phyloP scores from a whole-genome alignment of 345 rosid species.

The Crucihimalaya himalaica region DNA sequence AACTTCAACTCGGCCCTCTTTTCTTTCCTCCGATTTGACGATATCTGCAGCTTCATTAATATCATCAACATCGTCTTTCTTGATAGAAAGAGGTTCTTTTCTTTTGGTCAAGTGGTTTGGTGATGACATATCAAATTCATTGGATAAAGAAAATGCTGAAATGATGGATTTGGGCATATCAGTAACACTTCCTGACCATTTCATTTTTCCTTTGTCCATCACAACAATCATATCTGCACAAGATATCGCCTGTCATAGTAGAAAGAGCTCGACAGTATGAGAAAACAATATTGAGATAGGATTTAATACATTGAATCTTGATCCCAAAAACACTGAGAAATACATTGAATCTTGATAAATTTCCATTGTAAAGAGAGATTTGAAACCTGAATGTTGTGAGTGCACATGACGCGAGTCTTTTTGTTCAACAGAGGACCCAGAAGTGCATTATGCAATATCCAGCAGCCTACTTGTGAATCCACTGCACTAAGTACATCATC shows the following conservation, averaged over 20 bases:
- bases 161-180: slow-evolving; percentile 56
- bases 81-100: slow-evolving; percentile 29
- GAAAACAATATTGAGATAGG: neutral
- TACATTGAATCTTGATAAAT: neutral
- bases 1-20: slow-evolving; percentile 83
- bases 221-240: slow-evolving; percentile 72
- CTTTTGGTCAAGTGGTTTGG: slow-evolving; percentile 33
- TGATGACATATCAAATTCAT: slow-evolving; percentile 49
- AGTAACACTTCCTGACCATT: slow-evolving; percentile 73
- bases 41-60: slow-evolving; percentile 54
- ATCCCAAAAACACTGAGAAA: neutral
- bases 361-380: slow-evolving; percentile 11
- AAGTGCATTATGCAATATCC: slow-evolving; percentile 76
- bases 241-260: slow-evolving; percentile 70
- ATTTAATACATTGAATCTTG: too few relatives aligned
- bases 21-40: slow-evolving; percentile 66
- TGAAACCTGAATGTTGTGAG: slow-evolving; percentile 78
- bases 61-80: slow-evolving; percentile 38
- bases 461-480: slow-evolving; percentile 84
- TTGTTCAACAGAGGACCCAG: slow-evolving; percentile 59
- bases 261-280: neutral
- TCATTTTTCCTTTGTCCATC: slow-evolving; percentile 75
- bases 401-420: slow-evolving; percentile 76
- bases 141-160: slow-evolving; percentile 47
- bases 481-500: slow-evolving; percentile 97